Base-by-base conservation (phyloP, 371 early-diverging fungal species). In the Lichtheimia ramosa region DNA sequence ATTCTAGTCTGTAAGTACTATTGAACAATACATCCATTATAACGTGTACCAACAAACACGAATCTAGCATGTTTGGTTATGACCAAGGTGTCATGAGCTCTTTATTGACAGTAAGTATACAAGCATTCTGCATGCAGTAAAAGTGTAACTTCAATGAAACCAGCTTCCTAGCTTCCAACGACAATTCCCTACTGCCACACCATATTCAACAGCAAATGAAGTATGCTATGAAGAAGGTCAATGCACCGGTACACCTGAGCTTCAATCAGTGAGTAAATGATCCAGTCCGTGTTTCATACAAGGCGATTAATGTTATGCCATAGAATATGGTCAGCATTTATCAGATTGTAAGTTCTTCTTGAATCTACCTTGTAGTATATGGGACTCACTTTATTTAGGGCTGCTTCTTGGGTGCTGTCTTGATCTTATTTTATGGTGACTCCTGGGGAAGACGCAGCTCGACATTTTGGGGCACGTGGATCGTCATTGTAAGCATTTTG, bases 31-130 rank as follows among this genome's bases (percentile, higher is more conserved):
- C 7, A 7, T 7, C 28, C 7, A 28, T 3, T 6, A 3, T 28
- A 5, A 3, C 25, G 5, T 28, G 7, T 23, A 14, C 28, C 28
- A 28, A 28, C 28, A 28, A 28, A 28, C 7, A 28, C 28, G 7
- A 7, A 28, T 54, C 0, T 54, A 61, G 62, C 28, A 61, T 61
- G 62, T 61, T 61, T 23, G 62, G 62, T 56, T 61, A 61, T 51
- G 62, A 61, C 21, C 62, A 61, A 56, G 62, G 62, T 51, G 62
- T 61, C 51, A 61, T 61, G 62, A 61, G 62, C 41, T 54, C 62
- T 27, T 54, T 61, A n/a, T 23, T 61, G 1, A 61, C 62, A 24
- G 62, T 61, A 56, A 40, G 16, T 40, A 2, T 54, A 34, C 3
- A 0, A 14, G 15, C 14, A 23, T 16, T 23, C 8, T 21, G 13